Base-by-base conservation (phyloP, 768 basidiomycete genomes). In the Serendipita sp. region DNA sequence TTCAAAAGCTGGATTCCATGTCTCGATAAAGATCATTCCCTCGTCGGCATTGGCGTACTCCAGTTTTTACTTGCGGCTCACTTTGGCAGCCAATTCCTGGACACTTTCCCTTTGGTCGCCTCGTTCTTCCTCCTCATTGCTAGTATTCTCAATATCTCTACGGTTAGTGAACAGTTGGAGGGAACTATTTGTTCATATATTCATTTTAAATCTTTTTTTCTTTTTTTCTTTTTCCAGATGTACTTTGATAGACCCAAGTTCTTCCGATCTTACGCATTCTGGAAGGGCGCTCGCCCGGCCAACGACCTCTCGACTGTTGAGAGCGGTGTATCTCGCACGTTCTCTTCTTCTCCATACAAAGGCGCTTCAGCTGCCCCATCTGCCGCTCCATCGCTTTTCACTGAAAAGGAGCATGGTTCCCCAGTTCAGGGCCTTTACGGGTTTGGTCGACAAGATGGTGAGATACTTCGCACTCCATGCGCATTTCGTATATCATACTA, bases 181-280 rank as follows among this genome's bases (percentile, higher is more conserved):
- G n/a, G n/a, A n/a, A n/a, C n/a, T n/a, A n/a, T n/a, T n/a, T n/a
- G n/a, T n/a, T n/a, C n/a, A n/a, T n/a, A n/a, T n/a, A n/a, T n/a
- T n/a, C n/a, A n/a, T n/a, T n/a, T n/a, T n/a, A n/a, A n/a, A n/a
- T n/a, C n/a, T n/a, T n/a, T n/a, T n/a, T n/a, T n/a, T n/a, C n/a
- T n/a, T n/a, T n/a, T n/a, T n/a, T n/a, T n/a, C n/a, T n/a, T n/a
- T n/a, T n/a, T 30, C 9, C 28, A 58, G 53, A 58, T 58, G 53
- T 58, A 58, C 53, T 58, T 58, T 58, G 53, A 58, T 31, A 28
- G 53, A n/a, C 53, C 53, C 53, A 58, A 58, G 53, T 58, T 58
- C 33, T 58, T 58, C 53, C 53, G 53, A n/a, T 58, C 53, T 24
- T 58, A 58, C 30, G 26, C 53, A 30, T 58, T 58, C 53, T 58